These are phyloP conservation scores for Infundibulicybe gibba DNA, from an alignment of 768 basidiomycete species.

Conservation along the genomic window DNA sequence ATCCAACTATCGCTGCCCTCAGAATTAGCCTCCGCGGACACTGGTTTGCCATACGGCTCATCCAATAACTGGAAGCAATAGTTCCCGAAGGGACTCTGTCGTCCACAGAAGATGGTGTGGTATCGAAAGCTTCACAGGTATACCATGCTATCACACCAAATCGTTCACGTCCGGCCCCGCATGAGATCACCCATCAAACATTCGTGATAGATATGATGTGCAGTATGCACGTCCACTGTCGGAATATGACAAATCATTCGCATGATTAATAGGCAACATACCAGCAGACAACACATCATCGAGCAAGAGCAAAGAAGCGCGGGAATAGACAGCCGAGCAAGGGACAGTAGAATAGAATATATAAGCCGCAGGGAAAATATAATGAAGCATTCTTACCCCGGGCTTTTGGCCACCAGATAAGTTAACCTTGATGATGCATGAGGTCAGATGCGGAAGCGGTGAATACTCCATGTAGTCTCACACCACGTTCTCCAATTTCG, in stretches of 20 bases:
- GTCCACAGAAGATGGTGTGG: too few relatives aligned
- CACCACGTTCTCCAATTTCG: slow-evolving; percentile 86
- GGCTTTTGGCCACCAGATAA: slow-evolving; percentile 65
- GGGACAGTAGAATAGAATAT: slow-evolving; percentile 43
- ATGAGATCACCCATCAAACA: slow-evolving; percentile 85
- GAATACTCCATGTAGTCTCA: slow-evolving; percentile 27
- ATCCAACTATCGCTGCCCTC: too few relatives aligned
- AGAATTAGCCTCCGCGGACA: too few relatives aligned
- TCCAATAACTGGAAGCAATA: too few relatives aligned
- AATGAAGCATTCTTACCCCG: slow-evolving; percentile 42
- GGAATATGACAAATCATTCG: background rate
- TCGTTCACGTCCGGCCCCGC: slow-evolving; percentile 78
- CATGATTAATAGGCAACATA: slow-evolving; percentile 14
- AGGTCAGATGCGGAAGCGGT: background rate
- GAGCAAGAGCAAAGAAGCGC: slow-evolving; percentile 75
- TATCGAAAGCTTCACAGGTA: too few relatives aligned
- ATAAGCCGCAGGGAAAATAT: background rate
- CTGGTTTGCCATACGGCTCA: too few relatives aligned
- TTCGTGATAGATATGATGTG: slow-evolving; percentile 79
- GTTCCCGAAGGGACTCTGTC: too few relatives aligned
- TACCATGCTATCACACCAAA: too few relatives aligned
- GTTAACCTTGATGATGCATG: slow-evolving; percentile 30
- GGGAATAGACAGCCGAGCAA: slow-evolving; percentile 89
- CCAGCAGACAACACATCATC: slow-evolving; percentile 78
- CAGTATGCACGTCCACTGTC: slow-evolving; percentile 88